Percentiles rank a stretch among this genome's conserved stretches.
phyloP scores from a whole-genome alignment of 768 basidiomycete genomes.

The Leccinum variicolor region DNA sequence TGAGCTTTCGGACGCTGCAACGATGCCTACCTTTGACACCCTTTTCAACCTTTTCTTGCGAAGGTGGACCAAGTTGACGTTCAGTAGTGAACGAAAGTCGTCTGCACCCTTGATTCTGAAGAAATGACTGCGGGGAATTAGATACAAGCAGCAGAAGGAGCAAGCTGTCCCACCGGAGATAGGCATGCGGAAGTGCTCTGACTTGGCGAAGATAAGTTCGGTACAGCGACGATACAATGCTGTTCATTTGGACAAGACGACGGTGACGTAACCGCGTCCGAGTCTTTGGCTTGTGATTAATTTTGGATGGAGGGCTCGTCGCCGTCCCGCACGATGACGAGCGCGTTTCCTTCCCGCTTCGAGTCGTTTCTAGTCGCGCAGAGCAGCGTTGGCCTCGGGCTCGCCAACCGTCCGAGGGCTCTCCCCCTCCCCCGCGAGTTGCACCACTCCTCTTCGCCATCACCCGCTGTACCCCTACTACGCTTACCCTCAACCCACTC shows the following conservation, averaged over 20 bases:
- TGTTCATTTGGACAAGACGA: not conserved
- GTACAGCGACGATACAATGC: conserved; percentile 34
- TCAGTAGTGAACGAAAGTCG: conserved; percentile 50
- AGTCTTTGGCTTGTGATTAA: conserved; percentile 1
- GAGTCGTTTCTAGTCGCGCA: not conserved
- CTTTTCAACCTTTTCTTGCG: conserved; percentile 44
- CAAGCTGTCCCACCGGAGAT: conserved; percentile 40
- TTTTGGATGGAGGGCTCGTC: conserved; percentile 13
- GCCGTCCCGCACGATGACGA: conserved; percentile 9
- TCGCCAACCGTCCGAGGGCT: conserved; percentile 5
- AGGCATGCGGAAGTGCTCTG: conserved; percentile 40
- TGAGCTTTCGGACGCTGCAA: not conserved
- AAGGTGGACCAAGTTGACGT: conserved; percentile 30
- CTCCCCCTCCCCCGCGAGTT: conserved; percentile 16
- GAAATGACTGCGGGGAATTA: conserved; percentile 47
- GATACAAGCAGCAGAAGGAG: not conserved
- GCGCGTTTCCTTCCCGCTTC: not conserved
- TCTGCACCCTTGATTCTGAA: conserved; percentile 58
- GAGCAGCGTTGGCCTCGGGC: not conserved
- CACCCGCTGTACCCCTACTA: conserved; percentile 15
- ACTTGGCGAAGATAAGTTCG: conserved; percentile 40
- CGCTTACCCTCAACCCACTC: conserved; percentile 10
- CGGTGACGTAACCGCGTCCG: conserved; percentile 9
- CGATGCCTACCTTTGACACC: conserved; percentile 44
- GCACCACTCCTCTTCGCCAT: conserved; percentile 5